Conservation (phyloP, 805 yeast species). For the Wickerhamomyces bovis region DNA sequence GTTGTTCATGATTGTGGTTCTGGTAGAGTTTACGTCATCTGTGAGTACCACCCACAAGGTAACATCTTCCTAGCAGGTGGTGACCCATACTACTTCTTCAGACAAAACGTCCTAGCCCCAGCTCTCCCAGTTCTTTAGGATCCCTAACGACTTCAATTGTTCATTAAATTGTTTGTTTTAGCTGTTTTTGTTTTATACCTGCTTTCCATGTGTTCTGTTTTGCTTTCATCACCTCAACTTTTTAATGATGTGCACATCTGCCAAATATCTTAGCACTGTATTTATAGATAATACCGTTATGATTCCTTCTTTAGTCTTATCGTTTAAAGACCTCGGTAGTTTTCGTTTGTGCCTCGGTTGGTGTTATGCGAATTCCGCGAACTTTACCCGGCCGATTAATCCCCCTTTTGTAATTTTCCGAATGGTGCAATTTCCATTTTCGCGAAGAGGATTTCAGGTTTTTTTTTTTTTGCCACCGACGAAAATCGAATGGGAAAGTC, state of each 20-base stretch:
- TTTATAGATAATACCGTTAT: background rate
- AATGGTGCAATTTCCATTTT: background rate
- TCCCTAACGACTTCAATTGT: background rate
- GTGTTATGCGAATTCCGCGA: no score
- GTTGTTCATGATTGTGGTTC: conserved; percentile 25
- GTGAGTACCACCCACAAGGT: conserved; percentile 59
- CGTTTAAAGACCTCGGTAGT: no score
- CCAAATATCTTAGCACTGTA: background rate
- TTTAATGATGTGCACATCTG: background rate
- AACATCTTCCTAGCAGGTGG: conserved; percentile 29
- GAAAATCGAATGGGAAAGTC: background rate
- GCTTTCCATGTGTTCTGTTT: background rate
- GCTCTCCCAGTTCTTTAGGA: no score
- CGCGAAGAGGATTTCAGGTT: background rate
- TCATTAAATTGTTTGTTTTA: background rate
- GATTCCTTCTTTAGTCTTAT: no score
- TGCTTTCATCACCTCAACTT: background rate
- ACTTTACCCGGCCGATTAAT: no score
- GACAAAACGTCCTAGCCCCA: conserved; percentile 38
- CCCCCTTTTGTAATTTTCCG: background rate
- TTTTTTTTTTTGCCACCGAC: background rate
- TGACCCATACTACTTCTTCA: conserved; percentile 33
- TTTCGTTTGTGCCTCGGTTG: no score
- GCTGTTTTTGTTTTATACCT: background rate
- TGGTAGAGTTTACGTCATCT: conserved; percentile 52